These are phyloP conservation scores for Aspergillus homomorphus DNA, from an alignment of 495 filamentous ascomycete genomes.

Conservation along the genomic window DNA sequence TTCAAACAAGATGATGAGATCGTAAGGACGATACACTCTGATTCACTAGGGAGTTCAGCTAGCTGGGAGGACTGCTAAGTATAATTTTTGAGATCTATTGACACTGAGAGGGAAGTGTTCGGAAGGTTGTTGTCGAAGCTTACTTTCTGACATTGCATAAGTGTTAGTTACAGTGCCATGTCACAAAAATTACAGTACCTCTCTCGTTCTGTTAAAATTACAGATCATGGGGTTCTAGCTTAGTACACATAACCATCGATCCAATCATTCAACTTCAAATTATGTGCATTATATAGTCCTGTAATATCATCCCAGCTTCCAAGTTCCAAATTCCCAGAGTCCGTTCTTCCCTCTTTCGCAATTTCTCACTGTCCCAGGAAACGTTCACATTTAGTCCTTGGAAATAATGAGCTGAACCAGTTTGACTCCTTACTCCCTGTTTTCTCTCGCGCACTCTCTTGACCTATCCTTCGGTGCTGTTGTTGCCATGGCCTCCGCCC, in stretches of 20 bases:
- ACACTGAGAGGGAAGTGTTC: not conserved
- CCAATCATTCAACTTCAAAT: not conserved
- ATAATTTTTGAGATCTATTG: not conserved
- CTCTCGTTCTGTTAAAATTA: no score
- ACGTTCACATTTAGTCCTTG: not conserved
- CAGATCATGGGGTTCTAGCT: not conserved
- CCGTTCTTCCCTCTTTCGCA: not conserved
- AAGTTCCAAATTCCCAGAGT: no score
- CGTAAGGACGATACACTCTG: not conserved
- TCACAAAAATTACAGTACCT: no score
- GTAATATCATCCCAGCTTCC: not conserved
- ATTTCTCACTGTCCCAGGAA: no score
- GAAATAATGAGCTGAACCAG: not conserved
- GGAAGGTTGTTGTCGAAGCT: not conserved
- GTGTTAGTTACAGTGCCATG: no score
- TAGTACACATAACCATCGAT: not conserved
- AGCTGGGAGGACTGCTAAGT: not conserved
- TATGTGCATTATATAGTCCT: not conserved
- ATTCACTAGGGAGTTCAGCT: not conserved
- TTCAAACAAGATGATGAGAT: not conserved
- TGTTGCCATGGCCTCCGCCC: slow-evolving; percentile 12
- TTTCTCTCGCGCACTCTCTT: not conserved
- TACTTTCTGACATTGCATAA: not conserved
- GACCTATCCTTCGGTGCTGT: not conserved
- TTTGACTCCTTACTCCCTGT: not conserved